Evolutionary conservation across 768 basidiomycete genomes (phyloP).

Genomic region (Trametes meyenii): DNA sequence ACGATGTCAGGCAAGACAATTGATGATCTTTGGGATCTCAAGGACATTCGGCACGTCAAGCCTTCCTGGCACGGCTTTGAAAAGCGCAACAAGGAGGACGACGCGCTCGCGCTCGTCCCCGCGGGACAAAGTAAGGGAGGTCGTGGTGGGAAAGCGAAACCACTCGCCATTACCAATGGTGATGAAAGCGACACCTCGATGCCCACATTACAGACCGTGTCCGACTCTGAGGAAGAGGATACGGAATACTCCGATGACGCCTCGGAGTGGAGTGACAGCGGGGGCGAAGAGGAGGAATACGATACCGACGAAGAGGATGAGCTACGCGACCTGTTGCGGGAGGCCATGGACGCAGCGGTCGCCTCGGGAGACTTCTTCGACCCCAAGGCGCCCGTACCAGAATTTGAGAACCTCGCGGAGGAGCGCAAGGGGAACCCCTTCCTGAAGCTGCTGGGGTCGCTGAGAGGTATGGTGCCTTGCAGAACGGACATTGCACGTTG

Average conservation of each 20-base stretch:
- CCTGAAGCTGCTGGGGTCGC: slow-evolving; percentile 70
- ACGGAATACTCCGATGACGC: slow-evolving; percentile 44
- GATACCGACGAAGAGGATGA: slow-evolving; percentile 73
- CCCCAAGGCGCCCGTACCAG: slow-evolving; percentile 40
- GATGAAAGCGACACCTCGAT: slow-evolving; percentile 56
- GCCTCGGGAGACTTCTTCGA: slow-evolving; percentile 62
- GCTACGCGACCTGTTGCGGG: slow-evolving; percentile 59
- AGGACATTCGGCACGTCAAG: slow-evolving; percentile 48
- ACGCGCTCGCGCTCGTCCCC: slow-evolving; percentile 28
- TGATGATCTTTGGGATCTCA: slow-evolving; percentile 66
- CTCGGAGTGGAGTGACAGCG: slow-evolving; percentile 37
- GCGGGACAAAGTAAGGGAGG: slow-evolving; percentile 25
- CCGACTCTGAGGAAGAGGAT: slow-evolving; percentile 57
- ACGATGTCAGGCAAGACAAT: slow-evolving; percentile 52
- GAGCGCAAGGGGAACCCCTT: slow-evolving; percentile 75
- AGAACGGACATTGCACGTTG: not conserved
- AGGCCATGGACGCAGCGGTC: slow-evolving; percentile 73
- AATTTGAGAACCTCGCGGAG: slow-evolving; percentile 45
- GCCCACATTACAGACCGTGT: slow-evolving; percentile 69
- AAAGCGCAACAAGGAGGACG: slow-evolving; percentile 34
- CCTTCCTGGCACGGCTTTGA: slow-evolving; percentile 64
- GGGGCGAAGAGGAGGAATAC: slow-evolving; percentile 48
- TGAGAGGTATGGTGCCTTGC: slow-evolving; percentile 57
- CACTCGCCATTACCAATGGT: slow-evolving; percentile 55
- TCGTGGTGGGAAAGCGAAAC: slow-evolving; percentile 41